Conservation (phyloP, 2,329 filamentous ascomycete species). For the Botrytis galanthina region DNA sequence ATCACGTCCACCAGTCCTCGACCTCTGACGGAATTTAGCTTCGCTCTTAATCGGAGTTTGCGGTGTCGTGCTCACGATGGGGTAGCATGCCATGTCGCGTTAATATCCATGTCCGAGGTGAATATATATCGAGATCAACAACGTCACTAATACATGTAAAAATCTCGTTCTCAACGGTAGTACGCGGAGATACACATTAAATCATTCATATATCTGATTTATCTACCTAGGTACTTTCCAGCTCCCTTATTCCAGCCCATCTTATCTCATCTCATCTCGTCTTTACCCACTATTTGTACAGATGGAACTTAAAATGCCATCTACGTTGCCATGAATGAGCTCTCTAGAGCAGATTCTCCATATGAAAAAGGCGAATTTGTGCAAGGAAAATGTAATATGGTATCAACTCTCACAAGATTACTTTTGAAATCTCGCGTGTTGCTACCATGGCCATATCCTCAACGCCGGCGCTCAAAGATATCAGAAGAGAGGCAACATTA, state of each 20-base stretch:
- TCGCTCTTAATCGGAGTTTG: conserved; percentile 7
- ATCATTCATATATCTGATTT: background rate
- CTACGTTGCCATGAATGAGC: conserved; percentile 1
- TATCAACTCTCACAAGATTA: conserved; percentile 26
- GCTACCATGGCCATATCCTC: conserved; percentile 22
- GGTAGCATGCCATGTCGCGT: background rate
- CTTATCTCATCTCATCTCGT: background rate
- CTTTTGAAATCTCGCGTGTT: conserved; percentile 15
- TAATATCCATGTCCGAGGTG: background rate
- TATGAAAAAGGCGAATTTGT: conserved; percentile 9
- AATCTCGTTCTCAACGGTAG: background rate
- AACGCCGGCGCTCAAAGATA: conserved; percentile 34
- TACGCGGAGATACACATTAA: background rate
- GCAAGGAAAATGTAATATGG: conserved; percentile 20
- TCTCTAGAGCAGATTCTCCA: conserved; percentile 11
- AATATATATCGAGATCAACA: background rate
- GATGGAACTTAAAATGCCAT: background rate
- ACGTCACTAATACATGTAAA: background rate
- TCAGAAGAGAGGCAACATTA: conserved; percentile 23
- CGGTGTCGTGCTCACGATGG: background rate
- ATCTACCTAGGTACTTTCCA: conserved; percentile 2
- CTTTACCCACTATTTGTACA: conserved; percentile 4
- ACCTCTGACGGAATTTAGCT: background rate
- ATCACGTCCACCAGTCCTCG: too few relatives aligned
- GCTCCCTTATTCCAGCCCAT: background rate